These are phyloP conservation scores for Trichoderma erinaceum DNA, from an alignment of 495 filamentous ascomycete species.

Conservation along the genomic window DNA sequence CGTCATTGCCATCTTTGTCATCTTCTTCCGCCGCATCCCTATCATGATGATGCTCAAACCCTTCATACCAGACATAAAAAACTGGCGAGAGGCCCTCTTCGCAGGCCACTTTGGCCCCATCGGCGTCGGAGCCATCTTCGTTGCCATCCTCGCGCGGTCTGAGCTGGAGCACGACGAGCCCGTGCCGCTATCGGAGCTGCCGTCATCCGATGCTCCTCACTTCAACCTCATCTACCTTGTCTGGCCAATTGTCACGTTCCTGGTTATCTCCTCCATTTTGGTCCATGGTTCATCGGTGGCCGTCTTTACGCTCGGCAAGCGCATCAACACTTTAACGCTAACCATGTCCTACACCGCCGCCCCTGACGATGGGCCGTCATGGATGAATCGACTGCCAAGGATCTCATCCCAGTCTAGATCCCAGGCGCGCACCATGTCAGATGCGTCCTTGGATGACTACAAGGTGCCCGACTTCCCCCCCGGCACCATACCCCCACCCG, in stretches of 20 bases:
- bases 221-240: slow-evolving; percentile 73
- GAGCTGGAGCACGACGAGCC: slow-evolving; percentile 72
- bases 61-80: slow-evolving; percentile 93
- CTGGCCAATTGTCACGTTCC: slow-evolving; percentile 93
- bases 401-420: slow-evolving; percentile 83
- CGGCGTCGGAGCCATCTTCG: slow-evolving; percentile 94
- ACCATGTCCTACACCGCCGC: slow-evolving; percentile 93
- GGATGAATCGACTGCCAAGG: slow-evolving; percentile 91
- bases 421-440: slow-evolving; percentile 66
- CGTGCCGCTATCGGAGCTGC: slow-evolving; percentile 61
- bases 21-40: slow-evolving; percentile 94
- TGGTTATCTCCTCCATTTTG: slow-evolving; percentile 90
- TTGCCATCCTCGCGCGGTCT: slow-evolving; percentile 83
- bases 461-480: slow-evolving; percentile 64
- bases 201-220: slow-evolving; percentile 44
- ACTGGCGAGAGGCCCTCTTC: slow-evolving; percentile 96
- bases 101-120: slow-evolving; percentile 98
- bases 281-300: slow-evolving; percentile 97
- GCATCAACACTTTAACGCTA: slow-evolving; percentile 92
- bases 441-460: slow-evolving; percentile 44
- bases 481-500: slow-evolving; percentile 67
- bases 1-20: slow-evolving; percentile 83
- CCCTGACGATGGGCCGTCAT: slow-evolving; percentile 81
- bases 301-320: slow-evolving; percentile 96
- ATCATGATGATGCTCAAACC: slow-evolving; percentile 92